Conservation (phyloP, 2,329 filamentous ascomycete species). For the Orbilia ellipsospora region DNA sequence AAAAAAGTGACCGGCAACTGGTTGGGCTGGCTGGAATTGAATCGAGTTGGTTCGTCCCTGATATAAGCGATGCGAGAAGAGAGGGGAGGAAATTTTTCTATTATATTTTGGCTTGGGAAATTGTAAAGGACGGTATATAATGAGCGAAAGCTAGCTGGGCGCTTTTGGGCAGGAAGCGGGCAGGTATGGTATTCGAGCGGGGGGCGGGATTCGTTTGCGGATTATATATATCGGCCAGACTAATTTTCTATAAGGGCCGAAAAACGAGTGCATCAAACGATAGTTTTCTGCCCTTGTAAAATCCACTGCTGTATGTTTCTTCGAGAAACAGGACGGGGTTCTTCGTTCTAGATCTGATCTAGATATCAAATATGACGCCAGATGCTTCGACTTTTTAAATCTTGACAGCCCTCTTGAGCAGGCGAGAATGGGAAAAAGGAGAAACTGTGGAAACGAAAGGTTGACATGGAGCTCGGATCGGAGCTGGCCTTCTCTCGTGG, state of each 20-base stretch:
- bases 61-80: neutral
- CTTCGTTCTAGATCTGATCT: constrained; percentile 42
- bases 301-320: neutral
- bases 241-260: neutral
- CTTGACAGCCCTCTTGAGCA: constrained; percentile 14
- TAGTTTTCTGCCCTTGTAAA: neutral
- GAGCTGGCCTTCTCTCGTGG: constrained; percentile 27
- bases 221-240: constrained; percentile 22
- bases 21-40: neutral
- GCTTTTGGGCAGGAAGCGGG: constrained; percentile 28
- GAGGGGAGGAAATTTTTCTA: neutral
- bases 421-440: constrained; percentile 35
- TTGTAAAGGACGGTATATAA: no score
- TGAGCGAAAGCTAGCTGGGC: constrained; percentile 1
- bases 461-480: constrained; percentile 39
- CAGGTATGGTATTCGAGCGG: constrained; percentile 32
- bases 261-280: constrained; percentile 3
- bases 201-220: constrained; percentile 42
- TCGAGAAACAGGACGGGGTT: constrained; percentile 5
- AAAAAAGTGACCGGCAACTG: constrained; percentile 1
- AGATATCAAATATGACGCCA: constrained; percentile 43
- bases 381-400: constrained; percentile 16
- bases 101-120: no score
- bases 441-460: constrained; percentile 25
- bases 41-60: neutral